Evolutionary conservation across 1,284 basidiomycete species (phyloP).

Genomic region (Ceratobasidium sp.): DNA sequence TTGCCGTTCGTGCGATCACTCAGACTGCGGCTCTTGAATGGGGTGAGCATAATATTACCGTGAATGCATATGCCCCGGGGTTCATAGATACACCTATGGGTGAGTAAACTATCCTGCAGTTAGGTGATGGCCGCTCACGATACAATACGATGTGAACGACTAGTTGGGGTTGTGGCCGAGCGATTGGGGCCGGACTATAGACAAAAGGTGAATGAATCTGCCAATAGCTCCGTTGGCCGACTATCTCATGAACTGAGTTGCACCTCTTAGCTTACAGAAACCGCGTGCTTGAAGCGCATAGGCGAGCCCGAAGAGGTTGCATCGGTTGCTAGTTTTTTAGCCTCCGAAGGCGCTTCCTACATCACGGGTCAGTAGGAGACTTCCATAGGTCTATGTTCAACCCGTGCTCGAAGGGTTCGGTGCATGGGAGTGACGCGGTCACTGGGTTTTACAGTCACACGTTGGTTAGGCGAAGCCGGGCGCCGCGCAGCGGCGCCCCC

Average conservation of each 20-base stretch:
- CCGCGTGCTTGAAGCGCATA: conserved; percentile 40
- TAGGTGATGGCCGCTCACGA: not conserved
- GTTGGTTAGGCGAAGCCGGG: too few species aligned
- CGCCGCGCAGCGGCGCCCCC: too few species aligned
- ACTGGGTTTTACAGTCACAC: too few species aligned
- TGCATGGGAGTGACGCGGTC: conserved; percentile 6
- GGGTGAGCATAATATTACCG: conserved; percentile 48
- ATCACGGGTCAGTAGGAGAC: conserved; percentile 49
- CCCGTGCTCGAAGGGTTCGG: conserved; percentile 27
- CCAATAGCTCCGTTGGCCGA: conserved; percentile 22
- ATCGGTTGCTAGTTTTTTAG: conserved; percentile 48
- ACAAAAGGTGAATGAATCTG: conserved; percentile 28
- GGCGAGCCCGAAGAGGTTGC: conserved; percentile 49
- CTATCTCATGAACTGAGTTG: not conserved
- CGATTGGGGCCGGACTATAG: conserved; percentile 14
- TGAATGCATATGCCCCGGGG: conserved; percentile 50
- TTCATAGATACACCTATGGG: conserved; percentile 45
- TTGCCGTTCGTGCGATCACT: conserved; percentile 55
- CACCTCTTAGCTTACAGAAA: not conserved
- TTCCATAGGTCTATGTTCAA: not conserved
- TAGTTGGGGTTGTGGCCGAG: conserved; percentile 21
- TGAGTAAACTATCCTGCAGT: conserved; percentile 5
- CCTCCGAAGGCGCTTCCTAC: conserved; percentile 50
- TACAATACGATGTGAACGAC: not conserved
- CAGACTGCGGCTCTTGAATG: conserved; percentile 53